Percentiles rank a stretch among this genome's conserved stretches.
These are phyloP conservation scores for Chrysoporthe puriensis DNA, from an alignment of 2,329 filamentous ascomycete species.

Conservation along the genomic window DNA sequence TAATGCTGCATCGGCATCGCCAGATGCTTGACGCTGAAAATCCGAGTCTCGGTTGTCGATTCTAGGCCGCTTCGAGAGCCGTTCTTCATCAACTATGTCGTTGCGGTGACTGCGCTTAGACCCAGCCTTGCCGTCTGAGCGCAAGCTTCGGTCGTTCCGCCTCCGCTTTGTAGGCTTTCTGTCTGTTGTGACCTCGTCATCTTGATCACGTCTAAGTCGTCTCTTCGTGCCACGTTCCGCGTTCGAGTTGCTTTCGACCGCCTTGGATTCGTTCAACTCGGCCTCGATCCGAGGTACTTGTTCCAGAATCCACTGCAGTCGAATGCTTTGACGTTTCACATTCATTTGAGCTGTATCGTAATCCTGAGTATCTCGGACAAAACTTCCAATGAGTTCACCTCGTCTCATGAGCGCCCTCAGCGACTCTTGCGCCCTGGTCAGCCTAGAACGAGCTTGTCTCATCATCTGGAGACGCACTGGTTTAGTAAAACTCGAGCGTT, in stretches of 20 bases:
- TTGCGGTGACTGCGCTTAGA: not conserved
- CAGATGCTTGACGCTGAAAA: not conserved
- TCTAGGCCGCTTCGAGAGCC: conserved; percentile 5
- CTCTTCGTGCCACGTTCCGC: conserved; percentile 2
- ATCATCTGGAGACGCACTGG: conserved; percentile 25
- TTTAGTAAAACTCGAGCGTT: conserved; percentile 25
- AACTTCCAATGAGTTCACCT: not conserved
- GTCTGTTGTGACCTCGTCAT: not conserved
- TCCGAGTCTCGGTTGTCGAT: not conserved
- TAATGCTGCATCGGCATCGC: too few relatives aligned
- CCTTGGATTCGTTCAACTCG: conserved; percentile 28
- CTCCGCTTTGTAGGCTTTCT: not conserved
- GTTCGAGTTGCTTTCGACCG: not conserved
- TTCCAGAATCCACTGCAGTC: conserved; percentile 36
- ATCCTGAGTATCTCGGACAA: not conserved
- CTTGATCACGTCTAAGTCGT: not conserved
- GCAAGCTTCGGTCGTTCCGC: too few relatives aligned
- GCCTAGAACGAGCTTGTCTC: conserved; percentile 27
- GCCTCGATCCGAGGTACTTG: conserved; percentile 37
- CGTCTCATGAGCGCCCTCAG: not conserved
- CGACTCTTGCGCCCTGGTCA: not conserved
- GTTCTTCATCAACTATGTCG: not conserved
- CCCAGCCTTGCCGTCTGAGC: not conserved
- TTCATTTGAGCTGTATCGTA: conserved; percentile 23
- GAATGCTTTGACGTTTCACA: conserved; percentile 29